Evolutionary conservation across 2,329 filamentous ascomycete genomes (phyloP), one percentile per base, ranked within the genome.

Genomic region (Microdochium bolleyi): DNA sequence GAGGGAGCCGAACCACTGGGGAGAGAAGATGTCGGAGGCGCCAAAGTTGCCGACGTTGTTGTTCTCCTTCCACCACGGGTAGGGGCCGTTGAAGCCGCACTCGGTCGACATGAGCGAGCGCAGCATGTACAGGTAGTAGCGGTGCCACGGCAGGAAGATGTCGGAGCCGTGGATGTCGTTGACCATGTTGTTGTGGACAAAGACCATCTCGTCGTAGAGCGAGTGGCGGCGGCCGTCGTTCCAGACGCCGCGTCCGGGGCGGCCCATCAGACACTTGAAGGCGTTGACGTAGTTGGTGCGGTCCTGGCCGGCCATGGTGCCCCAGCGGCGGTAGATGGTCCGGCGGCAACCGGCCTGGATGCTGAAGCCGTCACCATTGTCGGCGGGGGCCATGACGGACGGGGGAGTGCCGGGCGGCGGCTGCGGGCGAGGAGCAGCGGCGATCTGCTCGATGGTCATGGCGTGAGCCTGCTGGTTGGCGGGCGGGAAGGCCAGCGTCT

Each of bases 61-160:
- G 58, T 63, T 66, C 64, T 67, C 65, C 49, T 66, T 64, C 65
- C 65, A 67, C 64, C 64, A 67, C 19, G 62, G 58, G 56, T 66
- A 60, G 16, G 63, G 60, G 21, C 62, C 48, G 57, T 62, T 55
- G 55, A 64, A 67, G 30, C 63, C 64, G 48, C 65, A 67, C 58
- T 67, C 65, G 41, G 62, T 59, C 34, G 63, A 62, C 13, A 67
- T 56, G n/a, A 63, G 50, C 54, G 64, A 61, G 54, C 64, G 61
- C 41, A 66, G 59, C 22, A 60, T 58, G 60, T 61, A 66, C 11
- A 63, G 55, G 56, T 60, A 67, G 60, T 67, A 67, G 2, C 65
- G 63, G 53, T 67, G 65, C 65, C 65, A 67, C 19, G 66, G 49
- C 3, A 67, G 61, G 54, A 67, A 67, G n/a, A 61, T 63, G 55